Conservation (phyloP, 306 rosid species). For the Prunus padus region DNA sequence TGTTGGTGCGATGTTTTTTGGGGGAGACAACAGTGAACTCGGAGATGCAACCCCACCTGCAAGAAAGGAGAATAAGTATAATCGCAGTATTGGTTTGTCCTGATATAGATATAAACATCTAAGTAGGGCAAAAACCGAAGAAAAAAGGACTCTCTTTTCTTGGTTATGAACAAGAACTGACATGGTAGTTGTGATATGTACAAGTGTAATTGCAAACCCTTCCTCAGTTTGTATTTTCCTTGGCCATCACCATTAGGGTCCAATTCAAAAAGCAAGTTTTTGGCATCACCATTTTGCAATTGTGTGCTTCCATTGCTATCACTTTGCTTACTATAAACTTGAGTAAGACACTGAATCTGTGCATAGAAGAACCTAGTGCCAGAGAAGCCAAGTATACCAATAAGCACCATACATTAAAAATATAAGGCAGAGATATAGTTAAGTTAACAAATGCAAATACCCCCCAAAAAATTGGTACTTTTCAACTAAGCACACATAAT, state of each 20-base stretch:
- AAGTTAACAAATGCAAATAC: background rate
- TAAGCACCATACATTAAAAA: background rate
- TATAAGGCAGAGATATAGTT: background rate
- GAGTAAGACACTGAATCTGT: constrained; percentile 59
- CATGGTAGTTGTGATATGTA: constrained; percentile 94
- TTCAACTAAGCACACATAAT: background rate
- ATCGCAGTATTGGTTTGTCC: background rate
- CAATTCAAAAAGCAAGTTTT: constrained; percentile 43
- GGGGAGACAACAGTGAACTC: constrained; percentile 29
- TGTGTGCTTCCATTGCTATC: constrained; percentile 36
- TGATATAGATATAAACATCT: background rate
- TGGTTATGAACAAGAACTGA: constrained; percentile 30
- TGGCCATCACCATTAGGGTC: constrained; percentile 37
- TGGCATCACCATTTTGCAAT: constrained; percentile 32
- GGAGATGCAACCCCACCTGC: constrained; percentile 79
- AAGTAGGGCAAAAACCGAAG: background rate
- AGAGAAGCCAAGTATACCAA: background rate
- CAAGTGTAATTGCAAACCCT: constrained; percentile 72
- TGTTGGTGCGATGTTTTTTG: constrained; percentile 21
- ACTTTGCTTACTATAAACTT: constrained; percentile 24
- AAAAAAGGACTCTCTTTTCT: background rate
- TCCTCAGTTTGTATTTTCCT: constrained; percentile 48
- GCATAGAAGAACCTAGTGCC: constrained; percentile 74
- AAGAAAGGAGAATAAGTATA: constrained; percentile 20
- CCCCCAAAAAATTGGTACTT: background rate